Conservation (phyloP, 2,329 filamentous ascomycete species). For the Ascochyta clinopodiicola region DNA sequence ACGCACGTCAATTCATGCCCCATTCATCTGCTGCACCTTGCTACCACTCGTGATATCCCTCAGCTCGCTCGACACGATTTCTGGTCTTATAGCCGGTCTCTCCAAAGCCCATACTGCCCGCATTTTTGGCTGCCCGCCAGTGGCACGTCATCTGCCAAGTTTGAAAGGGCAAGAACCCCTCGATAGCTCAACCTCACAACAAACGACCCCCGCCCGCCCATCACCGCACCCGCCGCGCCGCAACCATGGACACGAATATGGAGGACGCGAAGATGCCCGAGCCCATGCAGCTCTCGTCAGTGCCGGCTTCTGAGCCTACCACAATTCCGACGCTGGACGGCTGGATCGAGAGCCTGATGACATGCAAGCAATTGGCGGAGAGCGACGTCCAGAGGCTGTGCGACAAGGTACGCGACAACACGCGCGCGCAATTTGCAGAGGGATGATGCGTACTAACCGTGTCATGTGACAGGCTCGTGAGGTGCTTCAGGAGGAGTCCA, state of each 20-base stretch:
- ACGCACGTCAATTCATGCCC: conserved; percentile 28
- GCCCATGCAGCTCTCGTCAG: conserved; percentile 70
- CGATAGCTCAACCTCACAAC: conserved; percentile 41
- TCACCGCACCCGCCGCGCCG: conserved; percentile 33
- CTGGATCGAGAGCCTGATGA: conserved; percentile 99
- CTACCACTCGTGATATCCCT: conserved; percentile 23
- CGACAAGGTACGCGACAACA: conserved; percentile 91
- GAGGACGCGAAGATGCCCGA: conserved; percentile 92
- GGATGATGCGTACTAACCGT: conserved; percentile 19
- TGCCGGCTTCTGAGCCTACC: conserved; percentile 79
- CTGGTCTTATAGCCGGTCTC: not conserved
- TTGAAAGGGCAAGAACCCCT: conserved; percentile 47
- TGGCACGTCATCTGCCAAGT: conserved; percentile 49
- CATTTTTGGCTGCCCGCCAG: conserved; percentile 17
- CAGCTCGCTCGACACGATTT: conserved; percentile 20
- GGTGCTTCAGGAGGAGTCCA: conserved; percentile 96
- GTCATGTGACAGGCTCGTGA: conserved; percentile 75
- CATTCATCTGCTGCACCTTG: conserved; percentile 28
- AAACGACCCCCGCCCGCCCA: conserved; percentile 30
- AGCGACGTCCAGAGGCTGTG: conserved; percentile 94
- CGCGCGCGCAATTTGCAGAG: conserved; percentile 7
- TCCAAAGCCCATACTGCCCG: conserved; percentile 3
- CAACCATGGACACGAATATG: conserved; percentile 96
- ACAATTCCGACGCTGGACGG: conserved; percentile 93
- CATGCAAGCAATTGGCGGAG: conserved; percentile 96